phyloP scores from a whole-genome alignment of 108 stramenopile species.

The Asterionellopsis glacialis region DNA sequence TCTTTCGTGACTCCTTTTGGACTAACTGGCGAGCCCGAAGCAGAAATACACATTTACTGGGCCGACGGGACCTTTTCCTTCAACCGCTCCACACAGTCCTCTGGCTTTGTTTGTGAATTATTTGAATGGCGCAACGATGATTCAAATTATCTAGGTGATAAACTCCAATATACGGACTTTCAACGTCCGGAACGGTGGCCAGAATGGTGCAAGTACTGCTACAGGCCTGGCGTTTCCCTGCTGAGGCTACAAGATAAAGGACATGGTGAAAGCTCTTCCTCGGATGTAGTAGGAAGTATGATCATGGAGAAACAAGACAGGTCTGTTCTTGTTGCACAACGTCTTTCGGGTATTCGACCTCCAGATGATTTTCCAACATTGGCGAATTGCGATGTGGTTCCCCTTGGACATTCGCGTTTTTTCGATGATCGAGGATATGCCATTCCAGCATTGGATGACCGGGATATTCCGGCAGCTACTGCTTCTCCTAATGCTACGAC shows the following conservation, averaged over 20 bases:
- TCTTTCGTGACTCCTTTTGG: conserved; percentile 26
- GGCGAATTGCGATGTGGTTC: conserved; percentile 7
- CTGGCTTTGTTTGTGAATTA: conserved; percentile 20
- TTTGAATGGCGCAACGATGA: conserved; percentile 2
- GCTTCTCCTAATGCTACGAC: background rate
- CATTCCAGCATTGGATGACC: background rate
- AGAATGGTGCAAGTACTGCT: conserved; percentile 19
- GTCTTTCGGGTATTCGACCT: conserved; percentile 12
- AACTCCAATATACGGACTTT: conserved; percentile 29
- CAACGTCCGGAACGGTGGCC: conserved; percentile 19
- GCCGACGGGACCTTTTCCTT: conserved; percentile 25
- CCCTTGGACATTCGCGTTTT: conserved; percentile 13
- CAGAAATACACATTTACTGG: conserved; percentile 27
- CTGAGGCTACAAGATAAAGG: conserved; percentile 2
- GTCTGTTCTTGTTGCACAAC: conserved; percentile 19
- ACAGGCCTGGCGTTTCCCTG: conserved; percentile 30
- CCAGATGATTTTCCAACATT: conserved; percentile 12
- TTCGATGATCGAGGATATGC: conserved; percentile 10
- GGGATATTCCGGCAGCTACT: background rate
- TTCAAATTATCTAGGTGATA: conserved; percentile 17
- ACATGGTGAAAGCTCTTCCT: background rate
- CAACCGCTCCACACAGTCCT: conserved; percentile 8
- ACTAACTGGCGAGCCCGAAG: conserved; percentile 2
- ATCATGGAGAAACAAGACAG: conserved; percentile 1
- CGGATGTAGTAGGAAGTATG: background rate